These are phyloP conservation scores for Blastobotrys indianensis DNA, from an alignment of 1,139 yeast genomes.

Conservation along the genomic window DNA sequence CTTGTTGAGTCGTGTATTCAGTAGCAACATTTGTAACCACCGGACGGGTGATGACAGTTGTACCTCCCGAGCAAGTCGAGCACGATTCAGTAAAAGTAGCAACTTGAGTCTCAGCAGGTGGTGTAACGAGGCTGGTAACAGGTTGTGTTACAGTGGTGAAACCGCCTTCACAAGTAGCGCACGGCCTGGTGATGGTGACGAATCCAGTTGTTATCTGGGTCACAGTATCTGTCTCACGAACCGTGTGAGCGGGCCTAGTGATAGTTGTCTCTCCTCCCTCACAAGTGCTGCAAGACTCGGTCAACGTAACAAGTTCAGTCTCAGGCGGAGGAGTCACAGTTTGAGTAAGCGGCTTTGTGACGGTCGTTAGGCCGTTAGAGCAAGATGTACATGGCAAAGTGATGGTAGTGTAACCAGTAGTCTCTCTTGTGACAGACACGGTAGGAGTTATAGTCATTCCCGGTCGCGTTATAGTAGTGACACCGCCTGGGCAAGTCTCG, in stretches of 20 bases:
- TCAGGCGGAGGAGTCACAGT: too few relatives aligned
- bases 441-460: too few relatives aligned
- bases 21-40: conserved; percentile 7
- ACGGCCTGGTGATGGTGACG: conserved; percentile 1
- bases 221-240: background rate
- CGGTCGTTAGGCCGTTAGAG: conserved; percentile 7
- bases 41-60: background rate
- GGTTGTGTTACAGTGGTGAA: background rate
- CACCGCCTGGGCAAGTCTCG: conserved; percentile 4
- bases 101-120: too few relatives aligned
- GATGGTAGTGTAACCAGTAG: background rate
- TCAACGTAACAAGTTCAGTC: background rate
- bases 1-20: too few relatives aligned
- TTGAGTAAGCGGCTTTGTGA: background rate
- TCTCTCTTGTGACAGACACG: too few relatives aligned
- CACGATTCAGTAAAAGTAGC: conserved; percentile 3
- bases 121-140: too few relatives aligned
- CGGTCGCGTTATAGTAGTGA: background rate
- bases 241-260: background rate
- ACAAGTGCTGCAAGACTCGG: conserved; percentile 4
- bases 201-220: too few relatives aligned
- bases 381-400: conserved; percentile 7
- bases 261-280: conserved; percentile 1
- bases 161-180: conserved; percentile 5
- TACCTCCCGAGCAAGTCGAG: conserved; percentile 4